phyloP scores from a whole-genome alignment of 768 basidiomycete genomes.

The Calocera cornea region DNA sequence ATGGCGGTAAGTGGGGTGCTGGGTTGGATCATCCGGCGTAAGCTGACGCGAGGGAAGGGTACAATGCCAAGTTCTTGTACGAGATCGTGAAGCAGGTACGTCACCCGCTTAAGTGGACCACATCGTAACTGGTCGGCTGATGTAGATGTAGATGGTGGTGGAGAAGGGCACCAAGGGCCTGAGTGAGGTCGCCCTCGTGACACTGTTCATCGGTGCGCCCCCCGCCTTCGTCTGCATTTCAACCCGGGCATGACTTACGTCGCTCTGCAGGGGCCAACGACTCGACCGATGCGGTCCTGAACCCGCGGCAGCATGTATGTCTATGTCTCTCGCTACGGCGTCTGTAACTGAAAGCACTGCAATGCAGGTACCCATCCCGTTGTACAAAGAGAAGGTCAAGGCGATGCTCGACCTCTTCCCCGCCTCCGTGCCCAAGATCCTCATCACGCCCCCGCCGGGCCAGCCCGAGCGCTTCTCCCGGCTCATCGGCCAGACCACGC shows the following conservation, averaged over 20 bases:
- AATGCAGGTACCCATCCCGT: constrained; percentile 34
- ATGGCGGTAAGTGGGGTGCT: constrained; percentile 25
- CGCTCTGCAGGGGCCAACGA: not conserved
- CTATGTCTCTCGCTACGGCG: not conserved
- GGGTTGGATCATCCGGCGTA: not conserved
- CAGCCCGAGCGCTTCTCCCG: constrained; percentile 32
- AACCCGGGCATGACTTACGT: not conserved
- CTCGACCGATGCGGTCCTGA: not conserved
- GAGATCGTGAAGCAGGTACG: constrained; percentile 62
- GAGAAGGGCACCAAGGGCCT: not conserved
- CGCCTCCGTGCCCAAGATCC: constrained; percentile 57
- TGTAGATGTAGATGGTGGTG: not conserved
- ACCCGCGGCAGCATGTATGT: not conserved
- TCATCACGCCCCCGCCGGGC: constrained; percentile 78
- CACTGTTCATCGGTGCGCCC: not conserved
- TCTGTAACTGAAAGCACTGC: not conserved
- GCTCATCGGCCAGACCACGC: constrained; percentile 33
- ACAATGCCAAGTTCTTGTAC: constrained; percentile 76
- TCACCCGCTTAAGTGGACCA: not conserved
- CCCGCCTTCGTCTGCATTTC: not conserved
- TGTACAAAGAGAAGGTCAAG: constrained; percentile 51
- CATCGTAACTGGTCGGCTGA: not conserved
- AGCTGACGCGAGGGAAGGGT: constrained; percentile 32
- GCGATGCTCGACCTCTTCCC: constrained; percentile 49
- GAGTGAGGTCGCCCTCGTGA: not conserved